Evolutionary conservation across 805 yeast genomes (phyloP).

Genomic region (Candida parachauliodes): DNA sequence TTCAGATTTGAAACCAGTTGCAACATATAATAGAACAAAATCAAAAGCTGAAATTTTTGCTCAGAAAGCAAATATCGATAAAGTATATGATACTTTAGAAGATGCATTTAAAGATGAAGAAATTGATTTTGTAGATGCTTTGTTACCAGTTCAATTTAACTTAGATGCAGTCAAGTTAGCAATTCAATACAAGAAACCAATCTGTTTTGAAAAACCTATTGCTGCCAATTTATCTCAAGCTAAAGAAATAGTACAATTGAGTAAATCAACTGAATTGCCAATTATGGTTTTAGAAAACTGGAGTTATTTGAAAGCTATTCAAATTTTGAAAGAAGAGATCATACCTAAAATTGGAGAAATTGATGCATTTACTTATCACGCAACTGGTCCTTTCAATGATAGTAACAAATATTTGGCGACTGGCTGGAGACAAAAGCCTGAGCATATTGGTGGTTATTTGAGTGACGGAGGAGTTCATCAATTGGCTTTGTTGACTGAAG

Average conservation of each 20-base stretch:
- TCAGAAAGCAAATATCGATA: constrained; percentile 49
- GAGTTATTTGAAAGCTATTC: constrained; percentile 65
- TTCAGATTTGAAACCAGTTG: constrained; percentile 53
- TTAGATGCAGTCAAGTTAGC: constrained; percentile 66
- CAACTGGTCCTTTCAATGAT: constrained; percentile 70
- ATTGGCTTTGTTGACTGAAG: constrained; percentile 77
- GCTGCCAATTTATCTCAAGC: constrained; percentile 86
- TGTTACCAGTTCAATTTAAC: constrained; percentile 86
- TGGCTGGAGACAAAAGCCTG: constrained; percentile 84
- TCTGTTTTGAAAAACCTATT: constrained; percentile 85
- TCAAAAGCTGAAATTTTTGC: constrained; percentile 84
- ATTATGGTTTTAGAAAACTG: constrained; percentile 84
- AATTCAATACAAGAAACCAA: constrained; percentile 69
- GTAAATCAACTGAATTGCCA: constrained; percentile 60
- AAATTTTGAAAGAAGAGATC: constrained; percentile 46
- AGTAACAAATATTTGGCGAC: constrained; percentile 63
- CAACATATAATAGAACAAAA: constrained; percentile 80
- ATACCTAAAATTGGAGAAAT: constrained; percentile 71
- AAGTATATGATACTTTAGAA: constrained; percentile 60
- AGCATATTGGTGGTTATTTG: constrained; percentile 88
- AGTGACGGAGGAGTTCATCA: constrained; percentile 98
- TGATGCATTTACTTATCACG: constrained; percentile 64
- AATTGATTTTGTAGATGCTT: constrained; percentile 76
- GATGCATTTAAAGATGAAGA: constrained; percentile 61
- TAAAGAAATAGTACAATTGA: constrained; percentile 65